phyloP scores from a whole-genome alignment of 768 basidiomycete species.

The Boletus reticulatus region DNA sequence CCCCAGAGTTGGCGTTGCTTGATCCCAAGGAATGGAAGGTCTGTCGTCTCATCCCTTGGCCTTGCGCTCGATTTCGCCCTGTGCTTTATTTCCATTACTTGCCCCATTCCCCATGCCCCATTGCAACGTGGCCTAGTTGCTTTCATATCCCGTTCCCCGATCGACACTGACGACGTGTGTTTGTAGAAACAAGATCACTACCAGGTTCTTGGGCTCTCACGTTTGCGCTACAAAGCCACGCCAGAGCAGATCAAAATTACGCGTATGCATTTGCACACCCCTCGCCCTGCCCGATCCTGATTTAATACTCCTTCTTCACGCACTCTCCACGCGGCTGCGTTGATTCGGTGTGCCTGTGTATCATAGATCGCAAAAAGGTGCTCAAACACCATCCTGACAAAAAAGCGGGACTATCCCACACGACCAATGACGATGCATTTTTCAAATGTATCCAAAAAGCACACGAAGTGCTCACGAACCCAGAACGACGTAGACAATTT shows the following conservation, averaged over 20 bases:
- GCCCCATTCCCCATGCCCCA: neutral
- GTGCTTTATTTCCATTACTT: neutral
- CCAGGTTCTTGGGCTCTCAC: slow-evolving; percentile 91
- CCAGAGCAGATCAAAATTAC: slow-evolving; percentile 94
- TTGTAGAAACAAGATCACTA: slow-evolving; percentile 96
- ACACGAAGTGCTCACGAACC: slow-evolving; percentile 86
- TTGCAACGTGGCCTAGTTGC: neutral
- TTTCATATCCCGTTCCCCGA: neutral
- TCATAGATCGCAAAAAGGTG: slow-evolving; percentile 94
- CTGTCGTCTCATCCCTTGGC: slow-evolving; percentile 11
- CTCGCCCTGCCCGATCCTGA: slow-evolving; percentile 14
- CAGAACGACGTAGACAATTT: slow-evolving; percentile 89
- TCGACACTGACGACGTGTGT: slow-evolving; percentile 7
- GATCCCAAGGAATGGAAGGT: slow-evolving; percentile 99
- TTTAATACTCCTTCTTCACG: neutral
- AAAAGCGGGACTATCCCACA: slow-evolving; percentile 73
- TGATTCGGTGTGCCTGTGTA: neutral
- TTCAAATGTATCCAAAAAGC: slow-evolving; percentile 99
- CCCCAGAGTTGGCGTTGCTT: slow-evolving; percentile 59
- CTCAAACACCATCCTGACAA: slow-evolving; percentile 98
- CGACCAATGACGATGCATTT: slow-evolving; percentile 95
- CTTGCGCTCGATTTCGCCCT: neutral
- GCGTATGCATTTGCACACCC: slow-evolving; percentile 55
- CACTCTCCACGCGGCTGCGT: neutral
- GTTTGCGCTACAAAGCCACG: slow-evolving; percentile 82